phyloP scores from a whole-genome alignment of 2,329 filamentous ascomycete species.

The Ploettnerulaceae sp. region DNA sequence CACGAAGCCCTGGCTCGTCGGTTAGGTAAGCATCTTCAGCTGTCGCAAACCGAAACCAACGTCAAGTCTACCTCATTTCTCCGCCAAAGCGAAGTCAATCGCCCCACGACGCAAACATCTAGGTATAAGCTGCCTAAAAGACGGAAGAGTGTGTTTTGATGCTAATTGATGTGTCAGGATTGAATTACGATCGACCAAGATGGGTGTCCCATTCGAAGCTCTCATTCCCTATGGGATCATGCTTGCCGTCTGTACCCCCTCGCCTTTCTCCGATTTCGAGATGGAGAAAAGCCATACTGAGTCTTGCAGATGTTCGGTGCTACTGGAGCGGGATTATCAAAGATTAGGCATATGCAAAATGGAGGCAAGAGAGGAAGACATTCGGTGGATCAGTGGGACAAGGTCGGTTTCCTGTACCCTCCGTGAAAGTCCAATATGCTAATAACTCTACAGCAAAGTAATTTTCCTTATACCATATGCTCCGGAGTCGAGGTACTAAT shows the following conservation, averaged over 20 bases:
- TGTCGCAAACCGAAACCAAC: conserved; percentile 16
- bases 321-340: conserved; percentile 37
- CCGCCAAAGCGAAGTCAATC: conserved; percentile 13
- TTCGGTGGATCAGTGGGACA: conserved; percentile 39
- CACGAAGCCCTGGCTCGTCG: background rate
- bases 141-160: background rate
- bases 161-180: conserved; percentile 22
- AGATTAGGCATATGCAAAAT: conserved; percentile 37
- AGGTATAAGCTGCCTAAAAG: conserved; percentile 13
- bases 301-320: conserved; percentile 38
- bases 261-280: background rate
- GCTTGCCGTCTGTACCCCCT: conserved; percentile 32
- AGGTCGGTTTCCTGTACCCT: conserved; percentile 27
- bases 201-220: conserved; percentile 40
- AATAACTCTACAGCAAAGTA: conserved; percentile 35
- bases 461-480: background rate
- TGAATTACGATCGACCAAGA: conserved; percentile 28
- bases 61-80: conserved; percentile 18
- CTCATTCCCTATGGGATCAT: conserved; percentile 40
- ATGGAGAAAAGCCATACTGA: conserved; percentile 18
- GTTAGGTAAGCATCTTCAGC: background rate
- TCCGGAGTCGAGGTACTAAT: conserved; percentile 15
- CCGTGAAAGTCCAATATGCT: conserved; percentile 17
- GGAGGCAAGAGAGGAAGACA: conserved; percentile 38
- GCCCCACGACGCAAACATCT: conserved; percentile 21